phyloP scores from a whole-genome alignment of 2,329 filamentous ascomycete species.

The Aureobasidium sp. region DNA sequence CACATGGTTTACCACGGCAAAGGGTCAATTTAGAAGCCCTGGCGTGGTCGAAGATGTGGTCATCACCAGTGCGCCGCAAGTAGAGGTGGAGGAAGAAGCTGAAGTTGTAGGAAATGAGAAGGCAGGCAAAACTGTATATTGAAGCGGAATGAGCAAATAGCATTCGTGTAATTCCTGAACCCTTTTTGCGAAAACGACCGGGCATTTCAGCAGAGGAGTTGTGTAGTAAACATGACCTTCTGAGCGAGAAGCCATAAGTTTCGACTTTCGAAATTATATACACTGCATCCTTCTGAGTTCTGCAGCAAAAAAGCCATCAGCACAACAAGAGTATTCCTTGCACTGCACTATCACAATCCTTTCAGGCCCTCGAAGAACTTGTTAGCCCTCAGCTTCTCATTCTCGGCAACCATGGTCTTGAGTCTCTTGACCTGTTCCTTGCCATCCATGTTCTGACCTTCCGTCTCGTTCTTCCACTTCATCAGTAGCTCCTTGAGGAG shows the following conservation, averaged over 20 bases:
- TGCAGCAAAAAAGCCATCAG: neutral
- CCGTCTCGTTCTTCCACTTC: conserved; percentile 66
- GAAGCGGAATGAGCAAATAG: neutral
- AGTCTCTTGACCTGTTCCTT: conserved; percentile 61
- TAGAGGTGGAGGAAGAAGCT: neutral
- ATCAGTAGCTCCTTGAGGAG: conserved; percentile 77
- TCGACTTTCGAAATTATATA: neutral
- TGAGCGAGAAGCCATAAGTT: too few relatives aligned
- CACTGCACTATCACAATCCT: conserved; percentile 31
- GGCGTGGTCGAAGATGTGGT: conserved; percentile 15
- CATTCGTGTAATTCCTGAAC: too few relatives aligned
- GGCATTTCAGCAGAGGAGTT: too few relatives aligned
- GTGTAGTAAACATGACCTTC: too few relatives aligned
- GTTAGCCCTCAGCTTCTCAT: conserved; percentile 57
- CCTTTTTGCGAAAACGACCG: too few relatives aligned
- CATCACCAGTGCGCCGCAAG: conserved; percentile 6
- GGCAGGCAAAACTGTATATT: neutral
- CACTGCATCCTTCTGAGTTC: neutral
- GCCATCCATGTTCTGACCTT: conserved; percentile 55
- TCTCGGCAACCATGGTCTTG: conserved; percentile 67
- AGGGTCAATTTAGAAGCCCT: conserved; percentile 46
- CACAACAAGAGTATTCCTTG: rapidly evolving
- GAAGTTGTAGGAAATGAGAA: neutral
- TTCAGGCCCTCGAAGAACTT: conserved; percentile 60
- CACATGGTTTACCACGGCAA: conserved; percentile 48